Percentiles rank a stretch among this genome's conserved stretches.
Evolutionary conservation across 805 yeast genomes (phyloP).

Genomic region (Jamesozyma lodderae): DNA sequence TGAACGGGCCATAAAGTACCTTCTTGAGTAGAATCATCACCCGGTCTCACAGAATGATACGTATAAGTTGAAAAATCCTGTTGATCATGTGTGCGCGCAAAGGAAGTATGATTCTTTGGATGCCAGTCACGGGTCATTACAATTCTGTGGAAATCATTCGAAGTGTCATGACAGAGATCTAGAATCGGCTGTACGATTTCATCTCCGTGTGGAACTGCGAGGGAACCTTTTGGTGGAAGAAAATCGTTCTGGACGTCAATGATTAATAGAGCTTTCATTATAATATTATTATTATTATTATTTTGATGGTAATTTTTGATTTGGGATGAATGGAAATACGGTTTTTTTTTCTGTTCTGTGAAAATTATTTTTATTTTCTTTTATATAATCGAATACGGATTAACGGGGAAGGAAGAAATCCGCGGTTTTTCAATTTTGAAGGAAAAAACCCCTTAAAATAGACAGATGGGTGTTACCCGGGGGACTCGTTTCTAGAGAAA

Average conservation of each 20-base stretch:
- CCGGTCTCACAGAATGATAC: slow-evolving; percentile 42
- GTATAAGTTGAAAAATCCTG: slow-evolving; percentile 44
- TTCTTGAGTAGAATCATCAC: slow-evolving; percentile 30
- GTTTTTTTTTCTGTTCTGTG: too few species aligned
- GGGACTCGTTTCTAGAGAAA: too few species aligned
- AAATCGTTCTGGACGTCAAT: slow-evolving; percentile 86
- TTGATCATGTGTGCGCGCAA: slow-evolving; percentile 56
- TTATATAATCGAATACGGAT: too few species aligned
- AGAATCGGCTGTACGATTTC: slow-evolving; percentile 45
- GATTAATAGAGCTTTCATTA: slow-evolving; percentile 52
- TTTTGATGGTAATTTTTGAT: too few species aligned
- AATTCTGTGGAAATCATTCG: slow-evolving; percentile 49
- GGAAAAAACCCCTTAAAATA: too few species aligned
- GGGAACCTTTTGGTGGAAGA: slow-evolving; percentile 65
- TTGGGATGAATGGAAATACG: too few species aligned
- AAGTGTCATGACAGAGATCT: slow-evolving; percentile 34
- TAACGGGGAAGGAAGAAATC: too few species aligned
- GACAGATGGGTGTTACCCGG: too few species aligned
- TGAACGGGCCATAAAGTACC: slow-evolving; percentile 81
- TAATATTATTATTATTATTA: too few species aligned
- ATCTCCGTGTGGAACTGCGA: slow-evolving; percentile 65
- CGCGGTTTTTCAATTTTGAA: too few species aligned
- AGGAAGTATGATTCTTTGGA: slow-evolving; percentile 67
- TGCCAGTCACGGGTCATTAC: slow-evolving; percentile 87
- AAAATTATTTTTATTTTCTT: too few species aligned